Percentiles rank a stretch among this genome's conserved stretches.
phyloP scores from a whole-genome alignment of 805 yeast genomes.

The Lipomyces spencermartinsiae region DNA sequence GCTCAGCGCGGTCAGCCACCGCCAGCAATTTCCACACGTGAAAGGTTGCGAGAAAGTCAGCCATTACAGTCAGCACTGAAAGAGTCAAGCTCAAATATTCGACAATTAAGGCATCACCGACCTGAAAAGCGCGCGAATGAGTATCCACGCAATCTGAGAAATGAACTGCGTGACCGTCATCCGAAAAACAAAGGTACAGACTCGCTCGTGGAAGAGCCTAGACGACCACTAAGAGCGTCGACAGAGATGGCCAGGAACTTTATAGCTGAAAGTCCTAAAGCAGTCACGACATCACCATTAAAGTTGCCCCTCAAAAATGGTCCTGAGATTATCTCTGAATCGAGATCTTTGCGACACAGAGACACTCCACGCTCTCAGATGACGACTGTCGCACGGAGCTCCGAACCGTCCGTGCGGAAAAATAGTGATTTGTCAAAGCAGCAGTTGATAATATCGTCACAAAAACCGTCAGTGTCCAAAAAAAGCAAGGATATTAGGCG shows the following conservation, averaged over 20 bases:
- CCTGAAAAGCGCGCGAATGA: not conserved
- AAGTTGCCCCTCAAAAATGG: not conserved
- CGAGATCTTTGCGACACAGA: not conserved
- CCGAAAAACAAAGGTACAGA: not conserved
- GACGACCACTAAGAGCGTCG: not conserved
- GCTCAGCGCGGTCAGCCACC: not conserved
- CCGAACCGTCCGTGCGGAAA: not conserved
- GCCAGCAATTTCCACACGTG: not conserved
- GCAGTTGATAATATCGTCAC: not conserved
- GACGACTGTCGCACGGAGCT: not conserved
- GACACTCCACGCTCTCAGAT: not conserved
- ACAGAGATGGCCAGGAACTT: not conserved
- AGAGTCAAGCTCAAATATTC: not conserved
- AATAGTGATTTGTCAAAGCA: not conserved
- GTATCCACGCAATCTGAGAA: not conserved
- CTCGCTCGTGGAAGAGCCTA: not conserved
- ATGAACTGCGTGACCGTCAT: not conserved
- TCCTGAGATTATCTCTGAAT: not conserved
- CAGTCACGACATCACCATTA: not conserved
- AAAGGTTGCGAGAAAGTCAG: not conserved
- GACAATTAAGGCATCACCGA: not conserved
- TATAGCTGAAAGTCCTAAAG: not conserved
- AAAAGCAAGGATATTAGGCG: slow-evolving; percentile 3
- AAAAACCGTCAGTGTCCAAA: not conserved
- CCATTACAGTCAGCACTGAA: not conserved